Base-by-base conservation (phyloP, 352 stramenopile species). In the Pythium phragmiticola region DNA sequence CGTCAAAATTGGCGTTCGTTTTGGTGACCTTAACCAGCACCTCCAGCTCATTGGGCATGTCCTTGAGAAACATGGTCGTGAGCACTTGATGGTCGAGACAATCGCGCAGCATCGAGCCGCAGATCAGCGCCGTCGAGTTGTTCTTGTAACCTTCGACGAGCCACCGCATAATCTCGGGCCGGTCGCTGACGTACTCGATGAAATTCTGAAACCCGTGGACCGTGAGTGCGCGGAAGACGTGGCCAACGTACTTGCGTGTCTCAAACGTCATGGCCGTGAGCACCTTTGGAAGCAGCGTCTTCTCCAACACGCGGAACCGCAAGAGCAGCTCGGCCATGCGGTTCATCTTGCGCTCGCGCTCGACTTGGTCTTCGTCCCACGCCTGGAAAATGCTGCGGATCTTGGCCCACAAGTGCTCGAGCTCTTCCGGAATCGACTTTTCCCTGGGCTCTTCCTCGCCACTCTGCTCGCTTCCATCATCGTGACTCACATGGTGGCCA, bases 1-100 rank as follows among this genome's bases (percentile, higher is more conserved):
- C 87, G 66, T 94, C 85, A 65, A 94, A 94, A 60, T 94, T 91
- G 50, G 65, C 66, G 62, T 94, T 90, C 49, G 77, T 88, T 60
- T 78, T 82, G n/a, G 82, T 87, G 26, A 90, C 75, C 53, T 82
- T 76, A 50, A 94, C 78, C 8, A 94, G 65, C 41, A 78, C 74
- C 39, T 85, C 80, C 21, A 94, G 86, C 57, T 91, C 83, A 0
- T 49, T 46, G n/a, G 77, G 69, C 47, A 91, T 73, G 17, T 87
- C 78, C 28, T 73, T 70, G 12, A 92, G 55, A 43, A 92, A 92
- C 56, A 82, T 72, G 50, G 84, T 69, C 11, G 76, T 78, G 17
- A 90, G 74, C 41, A 66, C 65, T 64, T 87, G 63, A 63, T 90
- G 65, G 60, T 90, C 82, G 48, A 94, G 83, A 63, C 82, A 92